These are phyloP conservation scores for Rhynchospora tenuis DNA, from an alignment of 176 grass and related monocot genomes.

Conservation along the genomic window DNA sequence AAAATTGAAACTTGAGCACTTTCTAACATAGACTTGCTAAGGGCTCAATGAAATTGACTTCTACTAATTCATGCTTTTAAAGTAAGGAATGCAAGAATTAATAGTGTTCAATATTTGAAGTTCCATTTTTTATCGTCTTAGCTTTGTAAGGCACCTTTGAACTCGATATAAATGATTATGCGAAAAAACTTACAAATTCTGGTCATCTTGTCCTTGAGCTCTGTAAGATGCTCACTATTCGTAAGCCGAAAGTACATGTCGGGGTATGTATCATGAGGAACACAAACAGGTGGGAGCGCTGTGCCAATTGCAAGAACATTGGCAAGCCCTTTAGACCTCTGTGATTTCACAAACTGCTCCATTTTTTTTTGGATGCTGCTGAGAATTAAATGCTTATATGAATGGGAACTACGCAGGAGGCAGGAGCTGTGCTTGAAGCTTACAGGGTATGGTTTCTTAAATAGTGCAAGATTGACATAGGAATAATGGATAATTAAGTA, in stretches of 20 bases:
- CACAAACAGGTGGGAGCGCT: neutral
- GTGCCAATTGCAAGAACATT: slow-evolving; percentile 10
- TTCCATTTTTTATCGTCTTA: no score
- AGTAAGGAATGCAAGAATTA: no score
- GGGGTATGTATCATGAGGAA: neutral
- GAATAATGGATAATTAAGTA: neutral
- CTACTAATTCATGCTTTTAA: no score
- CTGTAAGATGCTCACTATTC: neutral
- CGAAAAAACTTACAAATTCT: neutral
- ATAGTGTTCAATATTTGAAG: no score
- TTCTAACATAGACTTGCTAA: no score
- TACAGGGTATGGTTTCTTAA: neutral
- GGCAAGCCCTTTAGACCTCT: neutral
- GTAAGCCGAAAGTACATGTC: neutral
- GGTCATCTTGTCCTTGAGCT: neutral
- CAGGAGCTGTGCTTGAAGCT: no score
- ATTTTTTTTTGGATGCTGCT: neutral
- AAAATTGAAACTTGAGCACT: no score
- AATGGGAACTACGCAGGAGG: no score
- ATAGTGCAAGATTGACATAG: neutral
- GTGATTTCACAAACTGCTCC: neutral
- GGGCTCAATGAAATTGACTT: no score
- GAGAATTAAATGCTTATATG: neutral
- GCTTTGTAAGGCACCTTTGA: no score
- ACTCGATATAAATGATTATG: no score